Base-by-base conservation (phyloP, 2,329 filamentous ascomycete species). In the Penicillium sp. region DNA sequence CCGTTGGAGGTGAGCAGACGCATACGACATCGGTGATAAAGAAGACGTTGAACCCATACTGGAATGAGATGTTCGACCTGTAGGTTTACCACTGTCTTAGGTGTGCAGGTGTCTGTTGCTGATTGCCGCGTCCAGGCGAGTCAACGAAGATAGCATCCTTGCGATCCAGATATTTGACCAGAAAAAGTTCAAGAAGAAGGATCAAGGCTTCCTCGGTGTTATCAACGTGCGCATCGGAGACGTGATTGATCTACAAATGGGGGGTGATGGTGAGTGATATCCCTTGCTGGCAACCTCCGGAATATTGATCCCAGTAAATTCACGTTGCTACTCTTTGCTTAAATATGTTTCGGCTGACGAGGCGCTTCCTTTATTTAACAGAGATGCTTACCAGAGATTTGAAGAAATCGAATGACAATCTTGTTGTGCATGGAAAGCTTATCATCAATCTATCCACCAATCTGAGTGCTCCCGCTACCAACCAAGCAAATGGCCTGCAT, bases 111-210 rank as follows among this genome's bases (percentile, higher is more conserved):
- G 44, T 47, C 56, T 51, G 61, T 64, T 67, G 58, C 68, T 58
- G 30, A 30, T 49, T 60, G 19, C 71, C 62, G 76, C 21, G 21
- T 61, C 29, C 51, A 98, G 95, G 83, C 87, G 87, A 76, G 94
- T 92, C 64, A 95, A 90, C 64, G 95, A 99, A 77, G 94, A 97
- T 73, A 96, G 93, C 78, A 97, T 99, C 73, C 85, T 99, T 52
- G 95, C 95, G 7, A 93, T 99, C 51, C 95, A 99, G 76, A 97
- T 99, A 59, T 99, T 99, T 76, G 95, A 99, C 79, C 95, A 99
- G 81, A 97, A 97, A 84, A 99, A 99, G 82, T 99, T 99, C 83
- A 99, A 99, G 85, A 99, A 99, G 88, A 99, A 98, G 92, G 95
- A 99, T 71, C 95, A 99, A 78, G 95, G 95, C 8, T 99, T 99